Evolutionary conservation across 2,329 filamentous ascomycete genomes (phyloP), one percentile per base, ranked within the genome.

Genomic region (Aspergillus versicolor): DNA sequence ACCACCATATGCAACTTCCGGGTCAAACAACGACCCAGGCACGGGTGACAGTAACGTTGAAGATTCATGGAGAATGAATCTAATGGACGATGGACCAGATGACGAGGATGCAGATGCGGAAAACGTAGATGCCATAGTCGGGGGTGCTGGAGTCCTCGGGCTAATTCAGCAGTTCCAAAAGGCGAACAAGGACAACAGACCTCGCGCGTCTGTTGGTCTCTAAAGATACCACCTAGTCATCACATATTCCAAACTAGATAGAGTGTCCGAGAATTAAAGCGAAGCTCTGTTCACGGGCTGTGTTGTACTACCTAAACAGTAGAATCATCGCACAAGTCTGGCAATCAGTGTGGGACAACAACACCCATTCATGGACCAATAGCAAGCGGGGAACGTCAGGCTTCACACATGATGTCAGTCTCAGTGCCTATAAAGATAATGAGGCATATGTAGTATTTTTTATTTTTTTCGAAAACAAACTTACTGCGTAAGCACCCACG

Each of bases 81-180:
- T 71, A 42, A 68, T 68, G 56, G 70, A 73, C 5, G 66, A 68
- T 57, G 63, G 56, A 19, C 65, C 73, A 40, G 67, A 77, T 9
- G 70, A 68, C 3, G 73, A 77, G 21, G 78, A 76, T 3, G 81
- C 81, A 4, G 79, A 79, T 15, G 75, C 73, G 8, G 79, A 80
- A 30, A 77, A 79, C 51, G 77, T 81, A 7, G 77, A 81, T 17
- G 75, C 72, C 8, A 70, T 78, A 30, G 72, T 72, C 27, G 76
- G 75, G 0, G 80, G 80, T 4, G 80, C 78, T 2, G 86, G 86
- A 2, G 86, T 89, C 5, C 71, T 89, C 57, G 86, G 86, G 8
- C 70, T 89, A 63, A 77, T 89, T 56, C 84, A 87, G 68, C 85
- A 89, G 66, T 88, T 88, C 65, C 84, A 86, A 60, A 85, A 84